Evolutionary conservation across 2,329 filamentous ascomycete species (phyloP).

Genomic region (Lojkania enalia): DNA sequence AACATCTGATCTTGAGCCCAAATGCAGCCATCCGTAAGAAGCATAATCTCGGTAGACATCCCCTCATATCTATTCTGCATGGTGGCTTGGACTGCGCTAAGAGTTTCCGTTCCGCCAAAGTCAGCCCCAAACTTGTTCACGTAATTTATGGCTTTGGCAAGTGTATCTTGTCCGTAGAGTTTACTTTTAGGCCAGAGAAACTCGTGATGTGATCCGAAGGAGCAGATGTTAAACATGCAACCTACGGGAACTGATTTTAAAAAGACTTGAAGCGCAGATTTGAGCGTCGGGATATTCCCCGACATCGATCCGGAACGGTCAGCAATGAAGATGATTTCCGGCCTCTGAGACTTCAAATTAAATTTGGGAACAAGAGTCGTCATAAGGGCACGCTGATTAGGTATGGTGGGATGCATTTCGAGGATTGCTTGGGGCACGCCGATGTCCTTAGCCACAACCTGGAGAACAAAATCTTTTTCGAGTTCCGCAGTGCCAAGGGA

Average conservation of each 20-base stretch:
- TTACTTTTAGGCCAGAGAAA: constrained; percentile 53
- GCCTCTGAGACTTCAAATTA: constrained; percentile 55
- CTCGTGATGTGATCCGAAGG: constrained; percentile 56
- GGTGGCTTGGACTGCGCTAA: constrained; percentile 49
- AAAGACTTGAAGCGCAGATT: constrained; percentile 61
- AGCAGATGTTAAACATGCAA: constrained; percentile 68
- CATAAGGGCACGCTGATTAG: constrained; percentile 67
- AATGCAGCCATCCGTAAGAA: constrained; percentile 60
- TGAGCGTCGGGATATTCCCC: constrained; percentile 56
- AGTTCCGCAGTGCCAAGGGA: constrained; percentile 57
- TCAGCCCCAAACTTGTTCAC: constrained; percentile 47
- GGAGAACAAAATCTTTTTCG: constrained; percentile 67
- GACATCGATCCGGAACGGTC: constrained; percentile 70
- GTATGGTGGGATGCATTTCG: constrained; percentile 63
- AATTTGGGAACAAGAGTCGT: constrained; percentile 70
- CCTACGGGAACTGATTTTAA: constrained; percentile 65
- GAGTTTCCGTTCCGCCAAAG: constrained; percentile 58
- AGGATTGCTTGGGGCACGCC: constrained; percentile 63
- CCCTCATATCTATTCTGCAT: constrained; percentile 48
- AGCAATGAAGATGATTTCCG: constrained; percentile 71
- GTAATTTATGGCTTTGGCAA: constrained; percentile 47
- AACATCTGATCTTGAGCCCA: constrained; percentile 54
- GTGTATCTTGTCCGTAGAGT: constrained; percentile 47
- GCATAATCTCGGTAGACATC: constrained; percentile 53
- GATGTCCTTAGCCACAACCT: constrained; percentile 62